Evolutionary conservation across 2,329 filamentous ascomycete species (phyloP), one percentile per base, ranked within the genome.

Genomic region (Penicillium sp.): DNA sequence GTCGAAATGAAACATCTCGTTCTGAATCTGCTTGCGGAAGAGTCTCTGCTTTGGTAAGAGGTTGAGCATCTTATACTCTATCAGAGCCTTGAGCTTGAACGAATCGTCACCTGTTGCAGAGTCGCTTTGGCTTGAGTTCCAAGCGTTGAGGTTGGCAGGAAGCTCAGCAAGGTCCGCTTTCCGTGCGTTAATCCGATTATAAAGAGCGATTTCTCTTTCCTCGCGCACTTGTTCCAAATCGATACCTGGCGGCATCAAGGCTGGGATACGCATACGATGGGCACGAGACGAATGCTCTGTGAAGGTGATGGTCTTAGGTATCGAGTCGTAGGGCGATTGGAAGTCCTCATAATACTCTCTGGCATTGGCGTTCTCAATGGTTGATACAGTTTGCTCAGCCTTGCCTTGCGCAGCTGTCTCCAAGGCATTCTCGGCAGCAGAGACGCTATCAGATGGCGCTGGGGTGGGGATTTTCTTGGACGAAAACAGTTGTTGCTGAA

Each of bases 1-100:
- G 73, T 98, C 93, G 63, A 94, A 96, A 72, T 96, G 90, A 75
- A 97, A 89, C 90, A 99, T 96, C 74, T 96, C 91, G 57, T 91
- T 89, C 58, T 92, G 91, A 66, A 99, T 90, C 75, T 91, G 91
- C 69, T 95, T 91, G 61, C 96, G 90, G 69, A 99, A 82, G 9
- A 90, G 86, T 53, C 91, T 89, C 76, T 99, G 95, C 78, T 96
- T 96, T 0, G 91, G 89, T 56, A 97, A 89, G n/a, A 97, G 81
- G 54, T 88, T 89, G 41, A 98, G 84, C 74, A 91, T 91, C 83
- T 97, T 98, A 83, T 96, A 92, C 81, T 99, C 95, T 62, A 99
- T 97, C 67, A 97, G 84, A 26, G 93, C 91, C 76, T 94, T 93
- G 56, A 93, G 81, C 81, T 97, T 98, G 54, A 96, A 80, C 1